Evolutionary conservation across 768 basidiomycete genomes (phyloP), one percentile per base, ranked within the genome.

Genomic region (Calocera cornea): DNA sequence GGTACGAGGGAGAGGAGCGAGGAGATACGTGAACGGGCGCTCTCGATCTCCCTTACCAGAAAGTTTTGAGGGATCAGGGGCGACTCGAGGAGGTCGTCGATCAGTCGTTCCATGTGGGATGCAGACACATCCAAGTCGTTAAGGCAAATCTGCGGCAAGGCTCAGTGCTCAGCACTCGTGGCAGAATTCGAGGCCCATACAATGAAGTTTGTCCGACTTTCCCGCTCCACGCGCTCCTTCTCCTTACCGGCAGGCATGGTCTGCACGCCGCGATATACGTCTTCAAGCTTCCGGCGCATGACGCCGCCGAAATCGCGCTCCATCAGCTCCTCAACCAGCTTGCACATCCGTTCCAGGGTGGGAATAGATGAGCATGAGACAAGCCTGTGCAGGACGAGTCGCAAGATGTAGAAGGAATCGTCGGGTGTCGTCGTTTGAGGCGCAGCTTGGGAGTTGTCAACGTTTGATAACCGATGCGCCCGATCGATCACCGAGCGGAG

Each of bases 101-200:
- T 77, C 24, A 99, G 80, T 60, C 89, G 85, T 65, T 95, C 92
- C 75, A 95, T 84, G 77, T 99, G 94, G 5, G 86, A 88, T 1
- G 87, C 86, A 1, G 95, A 97, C 19, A 93, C 76, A 75, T 97
- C 94, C n/a, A 99, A 81, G 75, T 99, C 93, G 74, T 99, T 99
- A 64, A 98, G 79, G 50, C 90, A 83, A 38, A 87, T 87, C 95
- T 98, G 73, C 24, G 14, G 24, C 12, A 41, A 60, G 49, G 2
- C 33, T 44, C 65, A 29, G 49, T 47, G 64, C 54, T 70, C 17
- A 63, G 50, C 33, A 68, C 66, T 44, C 68, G 41, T 31, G 29
- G 2, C 27, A 41, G 34, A 34, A 34, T 41, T 47, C 19, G 19
- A 19, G 19, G 12, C 19, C 83, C 90, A 76, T 69, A 95, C 97